Evolutionary conservation across 2,329 filamentous ascomycete genomes (phyloP), one percentile per base, ranked within the genome.

Genomic region (Herpotrichia juniperi): DNA sequence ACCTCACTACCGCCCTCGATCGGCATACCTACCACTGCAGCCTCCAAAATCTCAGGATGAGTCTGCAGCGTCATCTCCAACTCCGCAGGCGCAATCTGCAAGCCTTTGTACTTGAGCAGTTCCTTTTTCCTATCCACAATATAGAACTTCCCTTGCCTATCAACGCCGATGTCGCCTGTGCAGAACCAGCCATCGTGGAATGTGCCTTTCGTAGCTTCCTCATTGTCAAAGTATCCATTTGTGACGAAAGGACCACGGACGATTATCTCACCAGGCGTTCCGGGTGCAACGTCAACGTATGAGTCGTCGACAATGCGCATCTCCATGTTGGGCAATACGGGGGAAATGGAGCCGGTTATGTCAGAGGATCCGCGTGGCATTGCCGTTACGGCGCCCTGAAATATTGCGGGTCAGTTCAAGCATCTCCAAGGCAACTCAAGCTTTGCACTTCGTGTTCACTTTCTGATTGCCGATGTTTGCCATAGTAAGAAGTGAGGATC

Each of bases 101-200:
- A 74, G 12, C 69, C 62, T 39, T 65, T 64, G 43, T 64, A 67
- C 44, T 69, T 69, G 46, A 68, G 60, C 16, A 70, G 42, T 42
- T 70, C 66, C 50, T 70, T 69, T 48, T 68, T 63, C 4, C 91
- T 86, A 68, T 96, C 92, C 0, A 91, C 93, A 69, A 96, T 91
- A 77, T 87, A 96, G 63, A 93, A 89, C 67, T 94, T 90, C 25
- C 89, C 89, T 44, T 87, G 81, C 31, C 80, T 75, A 65, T 94
- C 89, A 59, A 88, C 83, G 4, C 89, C 89, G 25, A 96, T 85
- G 63, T 96, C 91, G 2, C 91, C 92, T 0, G 91, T 96, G 72
- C 86, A 91, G 80, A 94, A 96, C 78, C 86, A 96, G 1, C 89
- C 90, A 56, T 93, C 89, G 0, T 78, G 62, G 55, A 93, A 86